These are phyloP conservation scores for Psilocybe cyanescens DNA, from an alignment of 768 basidiomycete species.

Conservation along the genomic window DNA sequence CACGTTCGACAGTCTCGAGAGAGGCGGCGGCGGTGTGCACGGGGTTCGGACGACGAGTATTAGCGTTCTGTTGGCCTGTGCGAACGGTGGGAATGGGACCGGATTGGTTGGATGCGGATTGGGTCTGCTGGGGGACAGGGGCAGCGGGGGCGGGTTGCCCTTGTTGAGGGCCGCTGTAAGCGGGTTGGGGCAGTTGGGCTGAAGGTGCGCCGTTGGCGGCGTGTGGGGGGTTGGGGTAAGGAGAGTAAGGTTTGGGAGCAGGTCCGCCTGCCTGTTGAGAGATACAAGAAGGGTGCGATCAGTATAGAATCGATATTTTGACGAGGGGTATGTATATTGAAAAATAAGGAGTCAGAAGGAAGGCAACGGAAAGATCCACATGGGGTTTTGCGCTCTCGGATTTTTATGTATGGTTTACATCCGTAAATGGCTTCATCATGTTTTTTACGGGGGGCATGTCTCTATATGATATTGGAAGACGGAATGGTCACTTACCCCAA, in stretches of 20 bases:
- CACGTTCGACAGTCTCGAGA: slow-evolving; percentile 66
- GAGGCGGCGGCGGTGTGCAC: slow-evolving; percentile 78
- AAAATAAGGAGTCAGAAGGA: slow-evolving; percentile 49
- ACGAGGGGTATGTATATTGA: not conserved
- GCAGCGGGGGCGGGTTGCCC: slow-evolving; percentile 7
- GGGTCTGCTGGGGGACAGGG: slow-evolving; percentile 25
- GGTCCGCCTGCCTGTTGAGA: slow-evolving; percentile 10
- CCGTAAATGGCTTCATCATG: slow-evolving; percentile 33
- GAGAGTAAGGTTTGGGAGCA: slow-evolving; percentile 9
- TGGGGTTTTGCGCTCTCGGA: slow-evolving; percentile 45
- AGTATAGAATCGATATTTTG: not conserved
- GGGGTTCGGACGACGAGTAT: slow-evolving; percentile 42
- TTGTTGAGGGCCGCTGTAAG: slow-evolving; percentile 28
- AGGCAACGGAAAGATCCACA: slow-evolving; percentile 65
- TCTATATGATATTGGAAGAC: not conserved
- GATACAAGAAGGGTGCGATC: not conserved
- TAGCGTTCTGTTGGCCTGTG: slow-evolving; percentile 13
- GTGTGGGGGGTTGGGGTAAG: slow-evolving; percentile 13
- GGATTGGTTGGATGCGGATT: slow-evolving; percentile 27
- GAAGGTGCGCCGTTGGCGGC: slow-evolving; percentile 11
- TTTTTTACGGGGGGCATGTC: not conserved
- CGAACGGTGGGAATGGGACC: slow-evolving; percentile 7
- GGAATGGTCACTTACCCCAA: slow-evolving; percentile 54
- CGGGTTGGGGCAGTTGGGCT: slow-evolving; percentile 9
- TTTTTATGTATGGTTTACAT: slow-evolving; percentile 27